Conservation (phyloP, 2,329 filamentous ascomycete species). For the Calonectria crousiana region DNA sequence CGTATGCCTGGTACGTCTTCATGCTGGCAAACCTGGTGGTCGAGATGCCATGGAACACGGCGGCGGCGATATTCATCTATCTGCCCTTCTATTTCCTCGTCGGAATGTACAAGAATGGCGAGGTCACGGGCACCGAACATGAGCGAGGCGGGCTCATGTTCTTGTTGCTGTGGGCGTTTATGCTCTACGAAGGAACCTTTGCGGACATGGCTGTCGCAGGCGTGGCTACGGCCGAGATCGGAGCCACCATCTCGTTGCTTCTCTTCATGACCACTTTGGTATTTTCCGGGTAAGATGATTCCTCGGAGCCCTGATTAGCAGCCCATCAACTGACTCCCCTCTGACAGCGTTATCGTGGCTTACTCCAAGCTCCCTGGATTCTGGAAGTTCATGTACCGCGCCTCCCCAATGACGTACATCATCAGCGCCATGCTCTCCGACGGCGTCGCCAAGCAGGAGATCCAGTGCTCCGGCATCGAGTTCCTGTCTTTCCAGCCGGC, state of each 20-base stretch:
- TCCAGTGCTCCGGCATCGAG: conserved; percentile 50
- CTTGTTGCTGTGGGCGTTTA: conserved; percentile 20
- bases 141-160: conserved; percentile 17
- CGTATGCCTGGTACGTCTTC: conserved; percentile 56
- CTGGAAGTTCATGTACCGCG: conserved; percentile 77
- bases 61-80: conserved; percentile 25
- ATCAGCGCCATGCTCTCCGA: conserved; percentile 67
- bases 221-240: conserved; percentile 32
- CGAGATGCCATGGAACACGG: conserved; percentile 30
- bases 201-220: conserved; percentile 29
- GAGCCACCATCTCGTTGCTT: conserved; percentile 55
- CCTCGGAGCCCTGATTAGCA: background rate
- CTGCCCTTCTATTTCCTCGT: conserved; percentile 31
- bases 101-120: conserved; percentile 27
- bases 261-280: conserved; percentile 38
- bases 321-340: background rate
- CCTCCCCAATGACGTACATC: conserved; percentile 77
- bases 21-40: conserved; percentile 28
- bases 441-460: conserved; percentile 30
- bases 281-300: conserved; percentile 34
- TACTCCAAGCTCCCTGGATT: conserved; percentile 70
- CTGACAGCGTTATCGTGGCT: conserved; percentile 66
- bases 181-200: conserved; percentile 33
- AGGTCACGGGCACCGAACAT: conserved; percentile 17
- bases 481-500: conserved; percentile 69